Evolutionary conservation across 164 flowering plant genomes (phyloP).

Genomic region (Nelumbo lutea): DNA sequence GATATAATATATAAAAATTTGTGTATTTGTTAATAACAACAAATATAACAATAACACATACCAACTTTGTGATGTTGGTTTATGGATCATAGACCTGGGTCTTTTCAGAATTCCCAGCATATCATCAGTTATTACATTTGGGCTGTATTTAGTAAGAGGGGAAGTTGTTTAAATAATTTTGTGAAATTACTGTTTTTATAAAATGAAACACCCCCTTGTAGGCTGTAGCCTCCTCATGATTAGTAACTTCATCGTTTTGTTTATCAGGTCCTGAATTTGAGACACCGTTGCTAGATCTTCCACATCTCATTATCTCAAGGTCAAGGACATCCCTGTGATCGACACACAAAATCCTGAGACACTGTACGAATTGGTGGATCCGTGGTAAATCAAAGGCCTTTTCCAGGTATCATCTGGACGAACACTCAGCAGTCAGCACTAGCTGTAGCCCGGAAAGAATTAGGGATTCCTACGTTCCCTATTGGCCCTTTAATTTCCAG

Average conservation of each 20-base stretch:
- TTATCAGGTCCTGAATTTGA: constrained; percentile 17
- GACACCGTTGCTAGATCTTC: constrained; percentile 21
- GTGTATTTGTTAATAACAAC: no score
- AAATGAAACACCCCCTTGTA: no score
- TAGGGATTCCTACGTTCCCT: constrained; percentile 21
- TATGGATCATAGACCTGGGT: no score
- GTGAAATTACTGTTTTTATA: no score
- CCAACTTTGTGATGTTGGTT: no score
- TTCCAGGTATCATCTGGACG: constrained; percentile 17
- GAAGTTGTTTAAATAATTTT: background rate
- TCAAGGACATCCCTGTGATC: constrained; percentile 30
- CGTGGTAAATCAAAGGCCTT: constrained; percentile 14
- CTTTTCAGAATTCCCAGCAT: no score
- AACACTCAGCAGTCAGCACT: constrained; percentile 18
- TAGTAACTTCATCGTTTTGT: background rate
- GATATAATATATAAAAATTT: no score
- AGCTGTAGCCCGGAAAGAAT: constrained; percentile 4
- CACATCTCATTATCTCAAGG: constrained; percentile 21
- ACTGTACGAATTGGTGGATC: constrained; percentile 2
- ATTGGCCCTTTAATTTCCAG: constrained; percentile 33
- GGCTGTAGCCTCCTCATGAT: background rate
- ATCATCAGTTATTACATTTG: no score
- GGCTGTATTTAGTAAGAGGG: no score
- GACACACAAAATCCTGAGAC: background rate
- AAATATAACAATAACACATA: no score